These are phyloP conservation scores for Sanghuangporus baumii DNA, from an alignment of 1,284 basidiomycete genomes.

Conservation along the genomic window DNA sequence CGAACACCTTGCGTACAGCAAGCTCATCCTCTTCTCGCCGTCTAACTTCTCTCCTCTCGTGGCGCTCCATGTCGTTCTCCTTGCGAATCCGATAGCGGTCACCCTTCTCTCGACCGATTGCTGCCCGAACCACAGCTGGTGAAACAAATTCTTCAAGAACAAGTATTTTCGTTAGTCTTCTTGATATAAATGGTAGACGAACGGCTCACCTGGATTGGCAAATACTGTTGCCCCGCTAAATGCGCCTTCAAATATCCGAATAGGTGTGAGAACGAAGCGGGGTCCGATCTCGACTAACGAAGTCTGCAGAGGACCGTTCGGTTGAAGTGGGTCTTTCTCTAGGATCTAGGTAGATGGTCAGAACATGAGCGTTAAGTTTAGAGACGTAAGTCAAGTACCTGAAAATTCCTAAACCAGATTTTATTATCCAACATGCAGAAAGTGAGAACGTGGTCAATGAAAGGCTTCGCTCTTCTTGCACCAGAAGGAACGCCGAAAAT, in stretches of 20 bases:
- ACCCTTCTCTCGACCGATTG: conserved; percentile 68
- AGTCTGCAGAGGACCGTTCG: conserved; percentile 70
- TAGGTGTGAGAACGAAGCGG: conserved; percentile 94
- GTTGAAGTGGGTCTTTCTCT: conserved; percentile 74
- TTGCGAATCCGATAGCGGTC: conserved; percentile 79
- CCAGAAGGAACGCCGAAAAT: conserved; percentile 93
- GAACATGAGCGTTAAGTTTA: not conserved
- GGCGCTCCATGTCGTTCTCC: conserved; percentile 66
- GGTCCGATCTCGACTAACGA: conserved; percentile 94
- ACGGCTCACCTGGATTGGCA: conserved; percentile 81
- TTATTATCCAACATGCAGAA: conserved; percentile 96
- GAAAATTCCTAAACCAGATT: conserved; percentile 99
- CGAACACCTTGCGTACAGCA: conserved; percentile 85
- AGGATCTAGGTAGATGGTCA: conserved; percentile 49
- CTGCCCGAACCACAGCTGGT: conserved; percentile 77
- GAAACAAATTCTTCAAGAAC: conserved; percentile 75
- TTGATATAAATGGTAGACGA: conserved; percentile 12
- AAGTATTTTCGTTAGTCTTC: conserved; percentile 2
- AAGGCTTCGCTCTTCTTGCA: conserved; percentile 91
- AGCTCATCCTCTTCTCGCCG: conserved; percentile 74
- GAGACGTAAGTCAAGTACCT: conserved; percentile 46
- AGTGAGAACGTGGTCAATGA: conserved; percentile 95
- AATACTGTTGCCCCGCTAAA: conserved; percentile 95
- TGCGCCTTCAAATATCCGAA: conserved; percentile 97
- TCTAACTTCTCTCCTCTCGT: conserved; percentile 61